Conservation (phyloP, 2,329 filamentous ascomycete species). For the Apiospora malaysiana region DNA sequence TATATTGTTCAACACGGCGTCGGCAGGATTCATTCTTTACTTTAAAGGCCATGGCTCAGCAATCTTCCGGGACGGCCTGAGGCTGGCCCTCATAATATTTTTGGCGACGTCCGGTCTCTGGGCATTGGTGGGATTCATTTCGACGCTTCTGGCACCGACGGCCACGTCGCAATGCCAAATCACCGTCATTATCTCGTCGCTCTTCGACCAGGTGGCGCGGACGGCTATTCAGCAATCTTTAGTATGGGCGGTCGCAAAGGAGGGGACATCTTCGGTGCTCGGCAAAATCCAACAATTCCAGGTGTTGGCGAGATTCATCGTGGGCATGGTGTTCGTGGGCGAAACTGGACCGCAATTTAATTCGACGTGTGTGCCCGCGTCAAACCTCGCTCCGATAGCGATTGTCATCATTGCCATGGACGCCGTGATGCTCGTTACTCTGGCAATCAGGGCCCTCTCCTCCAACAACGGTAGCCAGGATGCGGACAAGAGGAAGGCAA, state of each 20-base stretch:
- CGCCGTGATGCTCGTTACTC: conserved; percentile 48
- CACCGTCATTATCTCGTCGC: conserved; percentile 55
- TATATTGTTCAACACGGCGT: conserved; percentile 58
- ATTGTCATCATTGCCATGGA: conserved; percentile 53
- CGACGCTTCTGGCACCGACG: conserved; percentile 52
- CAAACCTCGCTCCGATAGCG: conserved; percentile 51
- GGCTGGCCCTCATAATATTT: conserved; percentile 67
- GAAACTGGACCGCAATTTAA: conserved; percentile 58
- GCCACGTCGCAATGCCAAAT: conserved; percentile 56
- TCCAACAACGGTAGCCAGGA: conserved; percentile 40
- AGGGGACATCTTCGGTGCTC: conserved; percentile 41
- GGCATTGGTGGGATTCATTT: conserved; percentile 58
- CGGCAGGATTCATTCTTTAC: conserved; percentile 52
- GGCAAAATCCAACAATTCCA: conserved; percentile 53
- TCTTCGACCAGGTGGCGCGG: conserved; percentile 64
- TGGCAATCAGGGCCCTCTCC: conserved; percentile 50
- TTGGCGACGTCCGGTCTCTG: conserved; percentile 58
- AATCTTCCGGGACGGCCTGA: conserved; percentile 62
- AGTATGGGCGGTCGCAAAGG: conserved; percentile 54
- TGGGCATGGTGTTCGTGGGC: conserved; percentile 61
- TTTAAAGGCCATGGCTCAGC: conserved; percentile 53
- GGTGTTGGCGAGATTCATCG: conserved; percentile 54
- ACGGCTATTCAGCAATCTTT: conserved; percentile 60
- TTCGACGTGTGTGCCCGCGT: conserved; percentile 57
- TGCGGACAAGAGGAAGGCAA: conserved; percentile 44